phyloP scores from a whole-genome alignment of 345 rosid genomes.

The Raphanus raphanistrum region DNA sequence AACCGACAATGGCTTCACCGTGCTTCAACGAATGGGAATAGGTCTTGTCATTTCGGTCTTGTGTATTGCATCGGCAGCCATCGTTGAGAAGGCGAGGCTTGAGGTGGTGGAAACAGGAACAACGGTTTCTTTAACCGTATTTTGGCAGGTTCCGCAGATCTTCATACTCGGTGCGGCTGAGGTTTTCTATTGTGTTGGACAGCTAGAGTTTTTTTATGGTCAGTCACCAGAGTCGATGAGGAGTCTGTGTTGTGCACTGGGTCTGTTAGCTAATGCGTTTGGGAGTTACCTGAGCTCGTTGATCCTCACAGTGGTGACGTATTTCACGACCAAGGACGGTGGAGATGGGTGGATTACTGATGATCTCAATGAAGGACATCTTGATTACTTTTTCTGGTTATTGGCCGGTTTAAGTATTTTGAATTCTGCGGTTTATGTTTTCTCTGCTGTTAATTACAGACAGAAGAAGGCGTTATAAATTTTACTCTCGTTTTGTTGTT shows the following conservation, averaged over 20 bases:
- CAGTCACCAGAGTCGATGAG: slow-evolving; percentile 61
- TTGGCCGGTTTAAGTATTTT: slow-evolving; percentile 44
- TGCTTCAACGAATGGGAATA: slow-evolving; percentile 54
- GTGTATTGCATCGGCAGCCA: slow-evolving; percentile 48
- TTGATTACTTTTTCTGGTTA: slow-evolving; percentile 59
- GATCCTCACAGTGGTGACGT: slow-evolving; percentile 48
- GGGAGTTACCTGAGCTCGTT: slow-evolving; percentile 55
- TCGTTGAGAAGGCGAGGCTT: slow-evolving; percentile 40
- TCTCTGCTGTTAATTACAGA: slow-evolving; percentile 61
- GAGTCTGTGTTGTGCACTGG: slow-evolving; percentile 55
- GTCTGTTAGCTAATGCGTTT: slow-evolving; percentile 46
- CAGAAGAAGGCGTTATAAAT: slow-evolving; percentile 44
- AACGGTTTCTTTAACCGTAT: slow-evolving; percentile 44
- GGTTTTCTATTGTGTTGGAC: slow-evolving; percentile 55
- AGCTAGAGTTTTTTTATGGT: slow-evolving; percentile 56
- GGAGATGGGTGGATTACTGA: slow-evolving; percentile 59
- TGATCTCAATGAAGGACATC: slow-evolving; percentile 49
- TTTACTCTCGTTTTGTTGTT: background rate
- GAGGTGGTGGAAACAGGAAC: slow-evolving; percentile 32
- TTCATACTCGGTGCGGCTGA: slow-evolving; percentile 57
- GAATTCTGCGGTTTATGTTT: slow-evolving; percentile 54
- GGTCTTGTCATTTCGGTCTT: slow-evolving; percentile 55
- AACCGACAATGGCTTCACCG: slow-evolving; percentile 51
- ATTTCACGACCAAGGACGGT: slow-evolving; percentile 42
- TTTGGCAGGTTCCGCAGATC: slow-evolving; percentile 59